Evolutionary conservation across 495 filamentous ascomycete species (phyloP).

Genomic region (Aspergillus panamensis): DNA sequence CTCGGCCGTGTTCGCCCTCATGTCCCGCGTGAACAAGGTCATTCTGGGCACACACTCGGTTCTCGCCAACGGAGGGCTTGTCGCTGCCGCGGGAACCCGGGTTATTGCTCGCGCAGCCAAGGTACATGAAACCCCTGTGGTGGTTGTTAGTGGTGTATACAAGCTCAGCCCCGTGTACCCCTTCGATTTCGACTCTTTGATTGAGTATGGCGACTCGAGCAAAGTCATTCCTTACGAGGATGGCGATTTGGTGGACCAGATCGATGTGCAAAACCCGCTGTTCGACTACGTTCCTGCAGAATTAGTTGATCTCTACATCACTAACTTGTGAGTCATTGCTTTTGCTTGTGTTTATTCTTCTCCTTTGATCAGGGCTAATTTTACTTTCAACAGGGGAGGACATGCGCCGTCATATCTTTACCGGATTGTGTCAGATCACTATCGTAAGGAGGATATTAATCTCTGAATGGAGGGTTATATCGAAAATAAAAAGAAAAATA

Average conservation of each 20-base stretch:
- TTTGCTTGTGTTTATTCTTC: neutral
- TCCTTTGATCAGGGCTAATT: slow-evolving; percentile 18
- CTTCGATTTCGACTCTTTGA: slow-evolving; percentile 68
- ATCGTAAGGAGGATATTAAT: slow-evolving; percentile 74
- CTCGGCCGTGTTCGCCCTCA: slow-evolving; percentile 81
- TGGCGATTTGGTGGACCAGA: slow-evolving; percentile 66
- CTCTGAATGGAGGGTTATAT: slow-evolving; percentile 34
- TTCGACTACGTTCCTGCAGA: slow-evolving; percentile 81
- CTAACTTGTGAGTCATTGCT: slow-evolving; percentile 74
- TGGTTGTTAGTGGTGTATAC: slow-evolving; percentile 81
- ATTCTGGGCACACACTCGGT: slow-evolving; percentile 82
- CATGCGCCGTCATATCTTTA: slow-evolving; percentile 79
- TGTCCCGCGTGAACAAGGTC: slow-evolving; percentile 92
- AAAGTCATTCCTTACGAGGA: slow-evolving; percentile 71
- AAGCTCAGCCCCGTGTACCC: slow-evolving; percentile 87
- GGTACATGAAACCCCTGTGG: slow-evolving; percentile 73
- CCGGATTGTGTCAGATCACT: slow-evolving; percentile 78
- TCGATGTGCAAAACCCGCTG: slow-evolving; percentile 76
- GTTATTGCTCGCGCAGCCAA: slow-evolving; percentile 79
- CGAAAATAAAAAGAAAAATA: slow-evolving; percentile 8
- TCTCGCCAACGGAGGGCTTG: slow-evolving; percentile 77
- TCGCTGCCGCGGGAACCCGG: slow-evolving; percentile 73
- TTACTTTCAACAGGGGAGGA: slow-evolving; percentile 55
- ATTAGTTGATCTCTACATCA: slow-evolving; percentile 83
- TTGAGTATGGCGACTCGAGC: slow-evolving; percentile 77